These are phyloP conservation scores for Ophiosphaerella korrae DNA, from an alignment of 2,329 filamentous ascomycete species.

Conservation along the genomic window DNA sequence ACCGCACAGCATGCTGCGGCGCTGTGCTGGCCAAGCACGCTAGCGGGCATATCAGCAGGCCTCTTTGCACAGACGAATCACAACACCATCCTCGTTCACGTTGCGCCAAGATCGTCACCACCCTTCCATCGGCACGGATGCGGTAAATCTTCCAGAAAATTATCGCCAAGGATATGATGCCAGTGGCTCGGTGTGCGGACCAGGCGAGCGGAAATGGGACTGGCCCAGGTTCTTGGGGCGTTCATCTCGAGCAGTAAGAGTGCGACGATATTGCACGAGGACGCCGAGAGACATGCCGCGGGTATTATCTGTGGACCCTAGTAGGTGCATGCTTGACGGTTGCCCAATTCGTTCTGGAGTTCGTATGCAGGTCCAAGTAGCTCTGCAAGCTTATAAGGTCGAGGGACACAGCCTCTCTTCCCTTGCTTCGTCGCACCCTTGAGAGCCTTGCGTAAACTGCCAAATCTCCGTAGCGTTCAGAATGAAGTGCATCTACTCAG, in stretches of 20 bases:
- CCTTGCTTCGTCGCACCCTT: conserved; percentile 24
- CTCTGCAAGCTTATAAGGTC: conserved; percentile 39
- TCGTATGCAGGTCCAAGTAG: conserved; percentile 29
- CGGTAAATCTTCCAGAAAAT: conserved; percentile 30
- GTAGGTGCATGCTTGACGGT: conserved; percentile 9
- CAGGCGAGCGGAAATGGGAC: conserved; percentile 23
- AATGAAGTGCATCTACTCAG: conserved; percentile 39
- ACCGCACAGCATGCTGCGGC: conserved; percentile 16
- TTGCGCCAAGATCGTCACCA: conserved; percentile 25
- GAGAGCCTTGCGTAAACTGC: conserved; percentile 17
- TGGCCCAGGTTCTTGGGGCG: conserved; percentile 24
- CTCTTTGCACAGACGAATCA: conserved; percentile 19
- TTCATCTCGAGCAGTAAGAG: conserved; percentile 38
- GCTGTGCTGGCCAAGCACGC: conserved; percentile 4
- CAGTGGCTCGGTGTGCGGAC: conserved; percentile 24
- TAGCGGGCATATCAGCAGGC: conserved; percentile 6
- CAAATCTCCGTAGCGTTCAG: conserved; percentile 23
- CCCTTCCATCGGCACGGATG: conserved; percentile 14
- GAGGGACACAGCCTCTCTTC: conserved; percentile 15
- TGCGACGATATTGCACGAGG: conserved; percentile 35
- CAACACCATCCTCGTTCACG: conserved; percentile 18
- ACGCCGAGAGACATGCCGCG: conserved; percentile 17
- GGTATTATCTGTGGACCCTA: conserved; percentile 19
- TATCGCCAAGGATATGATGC: conserved; percentile 13
- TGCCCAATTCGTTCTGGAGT: conserved; percentile 8